A percentile compares a stretch with the other conserved stretches of the same genome.
Conservation (phyloP, 2,329 filamentous ascomycete genomes). For the Penicillium janthinellum region DNA sequence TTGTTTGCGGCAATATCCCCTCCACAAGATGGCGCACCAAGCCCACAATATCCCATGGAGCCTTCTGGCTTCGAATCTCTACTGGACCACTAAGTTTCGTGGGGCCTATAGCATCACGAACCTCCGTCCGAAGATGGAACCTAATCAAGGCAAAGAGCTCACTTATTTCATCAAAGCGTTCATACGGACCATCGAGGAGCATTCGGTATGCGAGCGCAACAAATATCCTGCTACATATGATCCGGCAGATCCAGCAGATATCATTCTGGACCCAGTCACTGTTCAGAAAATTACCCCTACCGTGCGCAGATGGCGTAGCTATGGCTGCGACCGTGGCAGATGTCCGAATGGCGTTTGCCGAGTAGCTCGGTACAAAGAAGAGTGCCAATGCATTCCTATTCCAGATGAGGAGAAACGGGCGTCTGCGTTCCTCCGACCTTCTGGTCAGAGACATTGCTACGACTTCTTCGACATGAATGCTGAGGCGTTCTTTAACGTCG, state of each 20-base stretch:
- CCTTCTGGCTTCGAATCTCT: neutral
- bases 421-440: neutral
- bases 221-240: neutral
- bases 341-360: neutral
- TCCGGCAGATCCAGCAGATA: neutral
- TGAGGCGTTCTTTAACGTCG: constrained; percentile 8
- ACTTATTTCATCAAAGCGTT: neutral
- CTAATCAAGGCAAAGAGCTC: neutral
- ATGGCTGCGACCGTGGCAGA: neutral
- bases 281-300: neutral
- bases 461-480: neutral
- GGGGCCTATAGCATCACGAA: neutral
- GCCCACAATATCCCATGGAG: neutral
- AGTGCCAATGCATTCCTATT: neutral
- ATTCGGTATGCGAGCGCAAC: neutral
- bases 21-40: neutral
- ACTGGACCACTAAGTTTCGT: neutral
- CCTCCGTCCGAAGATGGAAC: neutral
- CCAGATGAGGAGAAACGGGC: neutral
- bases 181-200: neutral
- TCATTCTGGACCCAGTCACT: neutral
- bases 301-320: constrained; percentile 1
- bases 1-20: neutral
- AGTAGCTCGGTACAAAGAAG: neutral
- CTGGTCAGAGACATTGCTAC: neutral